Evolutionary conservation across 106 monocot genomes (phyloP).

Genomic region (Dioscorea dumetorum): DNA sequence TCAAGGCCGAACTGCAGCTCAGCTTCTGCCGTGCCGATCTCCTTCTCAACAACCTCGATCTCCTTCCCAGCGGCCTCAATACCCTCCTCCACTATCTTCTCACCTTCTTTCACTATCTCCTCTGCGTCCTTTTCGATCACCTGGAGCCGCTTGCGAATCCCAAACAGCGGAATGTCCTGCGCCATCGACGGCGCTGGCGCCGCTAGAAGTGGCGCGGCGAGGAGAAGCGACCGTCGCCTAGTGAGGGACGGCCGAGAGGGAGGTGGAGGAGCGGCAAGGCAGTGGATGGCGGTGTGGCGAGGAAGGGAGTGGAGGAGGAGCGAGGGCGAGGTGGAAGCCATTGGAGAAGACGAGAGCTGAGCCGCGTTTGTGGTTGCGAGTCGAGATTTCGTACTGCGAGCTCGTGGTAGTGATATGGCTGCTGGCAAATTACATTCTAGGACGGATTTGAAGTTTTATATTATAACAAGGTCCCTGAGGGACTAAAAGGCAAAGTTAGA

Average conservation of each 20-base stretch:
- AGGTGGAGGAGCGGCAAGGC: not conserved
- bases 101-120: constrained; percentile 31
- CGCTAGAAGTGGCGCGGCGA: constrained; percentile 12
- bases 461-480: too few species aligned
- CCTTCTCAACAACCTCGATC: constrained; percentile 14
- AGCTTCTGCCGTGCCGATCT: not conserved
- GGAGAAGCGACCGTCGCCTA: constrained; percentile 19
- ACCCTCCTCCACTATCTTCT: constrained; percentile 32
- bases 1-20: too few species aligned
- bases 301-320: constrained; percentile 13
- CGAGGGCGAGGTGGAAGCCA: constrained; percentile 19
- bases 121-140: constrained; percentile 70
- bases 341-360: not conserved
- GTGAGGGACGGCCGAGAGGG: constrained; percentile 8
- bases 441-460: too few species aligned
- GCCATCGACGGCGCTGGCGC: constrained; percentile 22
- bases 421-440: too few species aligned
- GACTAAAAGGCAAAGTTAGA: too few species aligned
- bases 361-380: not conserved
- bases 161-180: constrained; percentile 63
- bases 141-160: constrained; percentile 59
- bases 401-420: too few species aligned
- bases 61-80: constrained; percentile 25
- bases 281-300: constrained; percentile 6
- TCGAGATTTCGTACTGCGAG: too few species aligned